A percentile compares a stretch with the other conserved stretches of the same genome.
Conservation (phyloP, 345 rosid species). For the Pistacia integerrima region DNA sequence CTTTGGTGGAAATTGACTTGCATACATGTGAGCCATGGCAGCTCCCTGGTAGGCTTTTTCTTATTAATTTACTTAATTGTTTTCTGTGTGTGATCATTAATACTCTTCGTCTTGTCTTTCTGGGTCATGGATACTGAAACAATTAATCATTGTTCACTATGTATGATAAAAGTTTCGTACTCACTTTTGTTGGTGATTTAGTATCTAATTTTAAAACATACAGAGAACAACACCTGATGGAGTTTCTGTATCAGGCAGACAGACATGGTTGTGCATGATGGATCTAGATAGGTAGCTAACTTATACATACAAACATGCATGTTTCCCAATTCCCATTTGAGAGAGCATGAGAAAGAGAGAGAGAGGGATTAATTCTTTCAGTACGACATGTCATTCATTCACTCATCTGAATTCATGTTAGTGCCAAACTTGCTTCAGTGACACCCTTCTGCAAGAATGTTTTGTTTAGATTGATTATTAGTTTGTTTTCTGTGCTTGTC, state of each 20-base stretch:
- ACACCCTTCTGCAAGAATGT: not conserved
- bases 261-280: conserved; percentile 5
- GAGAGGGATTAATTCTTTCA: not conserved
- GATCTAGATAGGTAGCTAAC: not conserved
- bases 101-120: not conserved
- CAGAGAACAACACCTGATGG: conserved; percentile 11
- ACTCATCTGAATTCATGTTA: not conserved
- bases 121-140: not conserved
- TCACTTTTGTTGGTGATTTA: conserved; percentile 13
- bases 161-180: not conserved
- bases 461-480: not conserved
- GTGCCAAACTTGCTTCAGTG: not conserved
- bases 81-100: not conserved
- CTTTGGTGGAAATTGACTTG: conserved; percentile 87
- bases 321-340: not conserved
- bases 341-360: conserved; percentile 1
- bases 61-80: no score
- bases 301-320: conserved; percentile 7
- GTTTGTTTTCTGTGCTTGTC: not conserved
- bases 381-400: not conserved
- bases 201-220: conserved; percentile 10
- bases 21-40: conserved; percentile 99
- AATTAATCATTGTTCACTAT: not conserved
- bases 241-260: conserved; percentile 16
- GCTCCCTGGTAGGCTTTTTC: conserved; percentile 73